phyloP scores from a whole-genome alignment of 2,329 filamentous ascomycete species.

The Aureobasidium sp. region DNA sequence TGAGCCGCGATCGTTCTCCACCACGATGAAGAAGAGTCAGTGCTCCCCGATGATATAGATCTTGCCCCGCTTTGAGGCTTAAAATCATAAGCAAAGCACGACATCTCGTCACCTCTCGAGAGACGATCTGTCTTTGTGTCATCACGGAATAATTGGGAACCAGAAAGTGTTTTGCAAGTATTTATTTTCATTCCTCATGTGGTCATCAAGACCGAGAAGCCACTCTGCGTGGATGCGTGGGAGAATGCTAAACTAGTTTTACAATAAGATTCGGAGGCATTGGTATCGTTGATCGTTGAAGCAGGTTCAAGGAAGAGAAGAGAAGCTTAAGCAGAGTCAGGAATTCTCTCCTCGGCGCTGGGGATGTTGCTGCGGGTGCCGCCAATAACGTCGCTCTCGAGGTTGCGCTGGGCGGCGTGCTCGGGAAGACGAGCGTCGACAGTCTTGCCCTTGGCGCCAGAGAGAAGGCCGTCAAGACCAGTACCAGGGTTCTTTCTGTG shows the following conservation, averaged over 20 bases:
- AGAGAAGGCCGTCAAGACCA: slow-evolving; percentile 39
- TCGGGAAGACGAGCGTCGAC: slow-evolving; percentile 29
- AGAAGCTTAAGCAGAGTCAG: slow-evolving; percentile 19
- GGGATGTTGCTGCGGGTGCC: slow-evolving; percentile 29
- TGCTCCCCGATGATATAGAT: background rate
- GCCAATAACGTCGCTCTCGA: slow-evolving; percentile 28
- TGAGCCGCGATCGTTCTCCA: slow-evolving; percentile 1
- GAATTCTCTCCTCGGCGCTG: slow-evolving; percentile 31
- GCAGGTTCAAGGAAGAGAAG: background rate
- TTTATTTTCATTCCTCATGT: slow-evolving; percentile 5
- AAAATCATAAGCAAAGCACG: background rate
- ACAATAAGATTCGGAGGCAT: slow-evolving; percentile 6
- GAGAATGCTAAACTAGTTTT: slow-evolving; percentile 5
- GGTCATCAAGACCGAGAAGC: slow-evolving; percentile 4
- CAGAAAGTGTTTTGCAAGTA: background rate
- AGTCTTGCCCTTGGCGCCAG: slow-evolving; percentile 20
- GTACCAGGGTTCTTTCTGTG: slow-evolving; percentile 35
- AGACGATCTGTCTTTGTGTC: background rate
- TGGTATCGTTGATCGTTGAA: slow-evolving; percentile 15
- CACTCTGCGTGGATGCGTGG: background rate
- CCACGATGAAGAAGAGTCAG: background rate
- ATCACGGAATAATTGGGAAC: background rate
- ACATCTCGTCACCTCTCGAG: background rate
- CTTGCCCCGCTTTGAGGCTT: slow-evolving; percentile 7
- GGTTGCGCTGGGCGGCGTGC: slow-evolving; percentile 33